Evolutionary conservation across 306 rosid species (phyloP), one percentile per base, ranked within the genome.

Genomic region (Fagus sylvatica): DNA sequence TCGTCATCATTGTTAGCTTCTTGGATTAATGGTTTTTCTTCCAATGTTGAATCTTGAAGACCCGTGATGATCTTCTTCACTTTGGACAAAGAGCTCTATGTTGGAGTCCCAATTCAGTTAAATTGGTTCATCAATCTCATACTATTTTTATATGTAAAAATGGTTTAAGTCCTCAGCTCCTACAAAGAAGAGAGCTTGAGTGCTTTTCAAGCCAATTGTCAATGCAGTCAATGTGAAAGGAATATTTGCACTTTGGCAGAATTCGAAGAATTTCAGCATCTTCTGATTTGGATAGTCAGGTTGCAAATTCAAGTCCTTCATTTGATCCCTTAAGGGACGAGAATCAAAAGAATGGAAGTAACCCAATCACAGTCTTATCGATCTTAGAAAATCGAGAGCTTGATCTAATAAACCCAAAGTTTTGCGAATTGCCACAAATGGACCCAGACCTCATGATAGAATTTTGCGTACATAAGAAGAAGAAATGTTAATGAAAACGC

Each of bases 171-270:
- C 99, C 28, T 90, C 93, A 2, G 93, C 72, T 85, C 77, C 99
- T 79, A 80, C 99, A 96, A 80, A 96, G 91, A 74, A 98, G 99
- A 72, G 98, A 96, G 69, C 89, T 96, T 6, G 99, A 88, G 70
- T 96, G 99, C 37, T 84, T 90, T 57, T 91, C 98, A 48, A 95
- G 98, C 99, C 99, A 96, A 74, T 84, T 85, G 53, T 96, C 99
- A 30, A 93, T 91, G 85, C 99, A 96, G 65, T 83, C 82, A 62
- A 93, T 89, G 75, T 96, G 99, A 80, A 96, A 96, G 34, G 96
- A 97, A 79, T 96, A 98, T 32, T 88, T 91, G 66, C 99, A 96
- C 67, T 96, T 91, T 6, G 99, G 99, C 40, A 96, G 80, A 9
- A 96, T 65, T 68, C 99, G 84, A 7, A 96, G 87, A 30, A 90